A percentile compares a stretch with the other conserved stretches of the same genome.
Conservation (phyloP, 768 basidiomycete genomes). For the Rhodosporidiobolus odoratus region DNA sequence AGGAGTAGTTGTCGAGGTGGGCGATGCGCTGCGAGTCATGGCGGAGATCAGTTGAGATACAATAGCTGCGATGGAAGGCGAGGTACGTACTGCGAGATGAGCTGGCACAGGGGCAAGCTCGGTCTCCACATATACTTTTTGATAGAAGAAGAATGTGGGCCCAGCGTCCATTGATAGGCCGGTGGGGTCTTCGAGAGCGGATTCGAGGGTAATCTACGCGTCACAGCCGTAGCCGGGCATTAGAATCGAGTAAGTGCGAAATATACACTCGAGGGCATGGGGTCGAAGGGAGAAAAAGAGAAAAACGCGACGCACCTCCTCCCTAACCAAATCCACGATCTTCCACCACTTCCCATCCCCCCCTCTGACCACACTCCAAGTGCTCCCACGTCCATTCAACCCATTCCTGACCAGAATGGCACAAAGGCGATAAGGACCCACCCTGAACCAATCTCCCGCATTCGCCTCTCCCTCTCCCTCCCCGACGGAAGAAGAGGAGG, state of each 20-base stretch:
- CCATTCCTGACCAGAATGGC: constrained; percentile 27
- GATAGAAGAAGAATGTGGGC: constrained; percentile 24
- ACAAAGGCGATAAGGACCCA: constrained; percentile 18
- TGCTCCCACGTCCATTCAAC: constrained; percentile 22
- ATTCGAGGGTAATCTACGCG: constrained; percentile 7
- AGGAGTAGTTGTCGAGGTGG: constrained; percentile 21
- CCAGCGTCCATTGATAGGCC: constrained; percentile 34
- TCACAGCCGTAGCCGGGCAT: no score
- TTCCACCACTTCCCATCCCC: constrained; percentile 22
- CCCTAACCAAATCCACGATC: constrained; percentile 6
- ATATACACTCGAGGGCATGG: background rate
- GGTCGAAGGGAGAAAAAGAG: background rate
- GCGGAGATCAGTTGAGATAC: background rate
- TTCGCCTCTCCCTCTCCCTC: no score
- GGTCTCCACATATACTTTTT: background rate
- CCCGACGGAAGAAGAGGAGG: background rate
- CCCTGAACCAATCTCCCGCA: background rate
- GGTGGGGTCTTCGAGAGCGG: constrained; percentile 23
- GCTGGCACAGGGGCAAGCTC: background rate
- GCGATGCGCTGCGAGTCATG: background rate
- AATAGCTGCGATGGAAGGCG: no score
- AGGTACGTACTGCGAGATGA: background rate
- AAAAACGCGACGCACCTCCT: background rate
- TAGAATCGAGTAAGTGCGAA: background rate
- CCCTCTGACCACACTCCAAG: constrained; percentile 3